Conservation (phyloP, 1,284 basidiomycete species). For the Caloboletus inedulis region DNA sequence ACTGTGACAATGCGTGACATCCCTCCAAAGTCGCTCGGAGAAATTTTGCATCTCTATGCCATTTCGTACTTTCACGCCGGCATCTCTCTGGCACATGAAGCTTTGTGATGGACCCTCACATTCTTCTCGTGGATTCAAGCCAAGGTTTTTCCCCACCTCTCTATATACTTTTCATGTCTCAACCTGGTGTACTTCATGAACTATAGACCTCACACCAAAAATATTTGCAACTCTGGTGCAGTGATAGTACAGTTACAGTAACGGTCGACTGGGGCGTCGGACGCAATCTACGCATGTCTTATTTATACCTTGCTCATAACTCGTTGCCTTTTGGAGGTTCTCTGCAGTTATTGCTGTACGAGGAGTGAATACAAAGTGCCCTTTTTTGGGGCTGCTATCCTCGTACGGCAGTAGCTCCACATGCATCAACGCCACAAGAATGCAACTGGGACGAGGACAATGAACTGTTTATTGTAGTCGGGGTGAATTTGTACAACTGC, state of each 20-base stretch:
- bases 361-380: not conserved
- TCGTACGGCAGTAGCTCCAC: not conserved
- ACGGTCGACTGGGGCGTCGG: too few species aligned
- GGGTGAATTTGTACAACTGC: slow-evolving; percentile 12
- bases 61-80: not conserved
- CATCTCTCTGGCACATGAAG: not conserved
- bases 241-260: too few species aligned
- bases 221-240: too few species aligned
- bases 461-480: slow-evolving; percentile 16
- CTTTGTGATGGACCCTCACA: not conserved
- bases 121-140: not conserved
- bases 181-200: too few species aligned
- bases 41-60: not conserved
- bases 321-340: not conserved
- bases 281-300: slow-evolving; percentile 15
- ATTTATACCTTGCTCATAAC: slow-evolving; percentile 28
- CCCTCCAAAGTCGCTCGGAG: not conserved
- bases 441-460: slow-evolving; percentile 10
- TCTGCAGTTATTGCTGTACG: not conserved
- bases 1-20: too few species aligned
- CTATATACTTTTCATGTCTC: too few species aligned
- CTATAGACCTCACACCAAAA: too few species aligned
- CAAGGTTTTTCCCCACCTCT: not conserved
- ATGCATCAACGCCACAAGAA: slow-evolving; percentile 19
- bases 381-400: not conserved